These are phyloP conservation scores for Cyclotella kingstonii DNA, from an alignment of 108 stramenopile genomes.

Conservation along the genomic window DNA sequence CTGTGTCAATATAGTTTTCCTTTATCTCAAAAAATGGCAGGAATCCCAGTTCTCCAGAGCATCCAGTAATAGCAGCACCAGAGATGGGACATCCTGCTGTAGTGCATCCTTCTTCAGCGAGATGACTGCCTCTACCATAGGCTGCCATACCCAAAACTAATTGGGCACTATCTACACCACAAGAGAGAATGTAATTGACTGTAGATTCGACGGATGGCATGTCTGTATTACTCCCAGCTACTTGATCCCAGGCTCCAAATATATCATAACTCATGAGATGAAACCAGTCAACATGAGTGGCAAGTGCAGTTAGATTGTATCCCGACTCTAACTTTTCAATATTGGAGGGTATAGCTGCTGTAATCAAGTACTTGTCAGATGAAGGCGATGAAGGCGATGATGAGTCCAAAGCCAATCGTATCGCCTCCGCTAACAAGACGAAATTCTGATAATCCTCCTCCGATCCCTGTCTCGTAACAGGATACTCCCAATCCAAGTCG, in stretches of 20 bases:
- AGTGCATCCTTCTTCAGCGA: conserved; percentile 18
- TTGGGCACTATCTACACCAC: conserved; percentile 11
- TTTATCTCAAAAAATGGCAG: conserved; percentile 32
- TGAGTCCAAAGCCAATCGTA: conserved; percentile 7
- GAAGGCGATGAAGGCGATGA: too few relatives aligned
- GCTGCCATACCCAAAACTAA: conserved; percentile 35
- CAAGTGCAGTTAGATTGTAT: conserved; percentile 13
- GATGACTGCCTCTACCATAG: conserved; percentile 31
- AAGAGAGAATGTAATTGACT: conserved; percentile 21
- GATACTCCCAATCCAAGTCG: conserved; percentile 48
- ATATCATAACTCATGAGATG: conserved; percentile 45
- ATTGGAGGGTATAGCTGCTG: conserved; percentile 29
- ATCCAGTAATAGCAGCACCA: conserved; percentile 24
- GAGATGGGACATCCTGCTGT: conserved; percentile 35
- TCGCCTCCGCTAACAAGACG: conserved; percentile 6
- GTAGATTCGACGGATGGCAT: conserved; percentile 19
- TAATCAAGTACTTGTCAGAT: conserved; percentile 13
- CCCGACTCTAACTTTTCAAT: conserved; percentile 14
- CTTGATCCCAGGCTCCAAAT: conserved; percentile 23
- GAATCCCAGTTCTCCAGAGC: conserved; percentile 32
- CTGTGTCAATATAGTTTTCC: conserved; percentile 23
- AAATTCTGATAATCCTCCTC: conserved; percentile 36
- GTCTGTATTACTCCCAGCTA: conserved; percentile 35
- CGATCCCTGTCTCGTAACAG: conserved; percentile 28
- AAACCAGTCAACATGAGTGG: conserved; percentile 29